phyloP scores from a whole-genome alignment of 1,139 yeast species.

The Meyerozyma guilliermondii region DNA sequence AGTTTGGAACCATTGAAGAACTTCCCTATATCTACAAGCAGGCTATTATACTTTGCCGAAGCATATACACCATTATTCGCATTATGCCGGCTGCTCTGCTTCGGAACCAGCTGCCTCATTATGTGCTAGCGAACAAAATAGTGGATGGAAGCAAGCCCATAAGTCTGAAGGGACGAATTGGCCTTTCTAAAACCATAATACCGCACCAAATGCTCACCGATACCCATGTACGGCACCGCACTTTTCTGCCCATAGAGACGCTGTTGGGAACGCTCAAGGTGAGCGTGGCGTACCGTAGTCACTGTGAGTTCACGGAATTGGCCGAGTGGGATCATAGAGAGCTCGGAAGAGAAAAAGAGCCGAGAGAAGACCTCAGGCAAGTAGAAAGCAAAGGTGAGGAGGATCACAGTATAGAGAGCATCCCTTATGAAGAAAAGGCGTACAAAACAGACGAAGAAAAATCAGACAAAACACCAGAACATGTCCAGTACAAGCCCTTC shows the following conservation, averaged over 20 bases:
- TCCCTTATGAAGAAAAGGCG: background rate
- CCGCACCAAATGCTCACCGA: conserved; percentile 39
- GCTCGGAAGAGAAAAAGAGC: background rate
- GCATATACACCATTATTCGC: conserved; percentile 61
- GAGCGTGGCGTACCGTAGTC: conserved; percentile 74
- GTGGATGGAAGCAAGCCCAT: conserved; percentile 77
- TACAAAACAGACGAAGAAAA: background rate
- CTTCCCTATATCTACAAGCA: conserved; percentile 71
- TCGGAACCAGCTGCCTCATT: background rate
- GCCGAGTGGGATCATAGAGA: background rate
- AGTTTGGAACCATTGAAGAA: conserved; percentile 38
- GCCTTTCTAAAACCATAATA: conserved; percentile 66
- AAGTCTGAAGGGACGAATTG: conserved; percentile 77
- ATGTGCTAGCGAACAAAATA: conserved; percentile 51
- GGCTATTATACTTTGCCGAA: conserved; percentile 68
- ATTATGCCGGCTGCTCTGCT: conserved; percentile 54
- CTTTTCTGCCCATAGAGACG: conserved; percentile 67
- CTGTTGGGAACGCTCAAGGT: conserved; percentile 68
- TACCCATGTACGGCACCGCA: conserved; percentile 54
- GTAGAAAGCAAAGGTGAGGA: too few species aligned
- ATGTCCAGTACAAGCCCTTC: background rate
- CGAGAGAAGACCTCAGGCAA: background rate
- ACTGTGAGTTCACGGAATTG: conserved; percentile 50
- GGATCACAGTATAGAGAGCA: too few species aligned
- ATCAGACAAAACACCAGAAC: background rate